Conservation (phyloP, 805 yeast species). For the Jamesozyma gamospora region DNA sequence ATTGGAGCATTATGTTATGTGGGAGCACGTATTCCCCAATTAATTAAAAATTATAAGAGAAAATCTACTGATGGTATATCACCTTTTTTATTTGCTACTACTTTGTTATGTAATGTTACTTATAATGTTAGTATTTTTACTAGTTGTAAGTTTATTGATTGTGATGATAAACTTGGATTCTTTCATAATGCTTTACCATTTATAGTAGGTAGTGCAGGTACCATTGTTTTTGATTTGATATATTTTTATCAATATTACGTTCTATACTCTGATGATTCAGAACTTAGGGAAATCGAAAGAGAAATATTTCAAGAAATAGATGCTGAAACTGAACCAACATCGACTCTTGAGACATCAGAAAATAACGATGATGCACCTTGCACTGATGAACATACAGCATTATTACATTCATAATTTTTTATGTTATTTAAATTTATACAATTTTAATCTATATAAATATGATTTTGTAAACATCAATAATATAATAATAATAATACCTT, state of each 20-base stretch:
- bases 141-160: constrained; percentile 42
- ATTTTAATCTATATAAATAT: too few relatives aligned
- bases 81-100: constrained; percentile 67
- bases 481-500: too few relatives aligned
- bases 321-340: background rate
- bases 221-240: constrained; percentile 63
- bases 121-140: constrained; percentile 68
- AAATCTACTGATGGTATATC: constrained; percentile 84
- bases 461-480: too few relatives aligned
- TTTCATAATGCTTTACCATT: constrained; percentile 68
- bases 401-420: background rate
- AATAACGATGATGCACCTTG: background rate
- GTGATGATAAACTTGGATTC: constrained; percentile 36
- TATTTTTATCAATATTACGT: constrained; percentile 52
- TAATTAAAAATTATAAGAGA: constrained; percentile 61
- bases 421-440: too few relatives aligned
- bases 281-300: constrained; percentile 21
- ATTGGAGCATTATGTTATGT: constrained; percentile 65
- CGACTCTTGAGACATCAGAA: background rate
- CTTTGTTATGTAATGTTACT: constrained; percentile 66
- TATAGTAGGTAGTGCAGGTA: constrained; percentile 77
- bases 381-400: background rate
- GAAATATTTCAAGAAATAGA: constrained; percentile 4
- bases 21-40: constrained; percentile 75
- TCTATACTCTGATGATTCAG: constrained; percentile 25